These are phyloP conservation scores for Pelagophyceae sp. DNA, from an alignment of 352 stramenopile species.

Conservation along the genomic window DNA sequence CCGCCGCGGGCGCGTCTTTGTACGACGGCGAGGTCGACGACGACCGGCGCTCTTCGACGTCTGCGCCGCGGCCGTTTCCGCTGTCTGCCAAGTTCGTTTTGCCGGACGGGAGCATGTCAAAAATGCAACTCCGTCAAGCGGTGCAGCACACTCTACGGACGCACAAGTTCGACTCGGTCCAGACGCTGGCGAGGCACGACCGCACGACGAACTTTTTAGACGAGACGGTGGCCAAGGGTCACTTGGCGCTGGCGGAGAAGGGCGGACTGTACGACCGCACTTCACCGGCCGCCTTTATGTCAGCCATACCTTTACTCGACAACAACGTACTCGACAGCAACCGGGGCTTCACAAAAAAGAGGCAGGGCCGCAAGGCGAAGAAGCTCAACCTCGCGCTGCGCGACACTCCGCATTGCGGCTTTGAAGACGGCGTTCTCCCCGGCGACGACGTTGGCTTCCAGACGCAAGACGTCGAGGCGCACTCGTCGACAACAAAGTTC, in stretches of 20 bases:
- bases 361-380: not conserved
- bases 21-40: slow-evolving; percentile 1
- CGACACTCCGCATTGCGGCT: slow-evolving; percentile 1
- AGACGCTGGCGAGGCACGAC: not conserved
- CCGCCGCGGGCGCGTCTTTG: not conserved
- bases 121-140: not conserved
- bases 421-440: not conserved
- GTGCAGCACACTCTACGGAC: not conserved
- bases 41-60: not conserved
- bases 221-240: not conserved
- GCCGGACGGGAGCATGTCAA: not conserved
- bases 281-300: not conserved
- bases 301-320: not conserved
- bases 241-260: not conserved
- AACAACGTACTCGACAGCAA: not conserved
- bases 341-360: too few relatives aligned
- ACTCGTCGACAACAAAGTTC: not conserved
- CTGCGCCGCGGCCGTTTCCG: not conserved
- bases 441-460: not conserved
- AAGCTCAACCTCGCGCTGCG: slow-evolving; percentile 4
- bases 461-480: not conserved
- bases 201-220: not conserved
- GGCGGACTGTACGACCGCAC: not conserved
- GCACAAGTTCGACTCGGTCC: slow-evolving; percentile 3
- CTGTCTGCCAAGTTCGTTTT: not conserved